Evolutionary conservation across 1,139 yeast genomes (phyloP).

Genomic region (Pichia sp.): DNA sequence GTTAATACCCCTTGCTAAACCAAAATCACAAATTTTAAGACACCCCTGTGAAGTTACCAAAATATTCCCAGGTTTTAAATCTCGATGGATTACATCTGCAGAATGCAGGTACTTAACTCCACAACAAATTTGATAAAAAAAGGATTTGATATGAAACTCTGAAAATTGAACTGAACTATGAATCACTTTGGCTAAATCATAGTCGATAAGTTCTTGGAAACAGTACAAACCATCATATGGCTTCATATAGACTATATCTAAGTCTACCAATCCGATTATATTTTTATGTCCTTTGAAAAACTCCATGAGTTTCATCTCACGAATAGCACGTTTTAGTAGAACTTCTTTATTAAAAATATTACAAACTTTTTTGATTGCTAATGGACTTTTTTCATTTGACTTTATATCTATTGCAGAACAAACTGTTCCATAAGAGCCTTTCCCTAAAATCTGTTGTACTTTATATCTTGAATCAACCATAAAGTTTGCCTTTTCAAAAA

Average conservation of each 20-base stretch:
- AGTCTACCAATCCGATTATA: slow-evolving; percentile 63
- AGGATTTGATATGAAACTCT: slow-evolving; percentile 74
- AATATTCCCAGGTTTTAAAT: slow-evolving; percentile 87
- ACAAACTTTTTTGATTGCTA: slow-evolving; percentile 76
- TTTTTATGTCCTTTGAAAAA: slow-evolving; percentile 79
- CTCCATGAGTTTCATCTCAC: slow-evolving; percentile 72
- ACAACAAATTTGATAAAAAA: slow-evolving; percentile 77
- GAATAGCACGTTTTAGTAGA: slow-evolving; percentile 62
- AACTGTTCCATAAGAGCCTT: slow-evolving; percentile 87
- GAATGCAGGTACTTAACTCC: slow-evolving; percentile 93
- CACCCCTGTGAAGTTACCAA: slow-evolving; percentile 94
- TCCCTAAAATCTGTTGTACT: slow-evolving; percentile 60
- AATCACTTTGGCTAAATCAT: slow-evolving; percentile 71
- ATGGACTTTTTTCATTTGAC: slow-evolving; percentile 26
- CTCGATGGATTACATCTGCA: slow-evolving; percentile 92
- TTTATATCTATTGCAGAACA: slow-evolving; percentile 67
- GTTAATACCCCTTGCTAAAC: slow-evolving; percentile 74
- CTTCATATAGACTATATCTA: slow-evolving; percentile 55
- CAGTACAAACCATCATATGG: slow-evolving; percentile 86
- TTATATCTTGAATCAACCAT: slow-evolving; percentile 60
- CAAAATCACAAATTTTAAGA: slow-evolving; percentile 92
- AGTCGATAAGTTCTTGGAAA: slow-evolving; percentile 73
- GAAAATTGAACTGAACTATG: slow-evolving; percentile 71
- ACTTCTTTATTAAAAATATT: slow-evolving; percentile 59
- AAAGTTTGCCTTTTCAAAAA: slow-evolving; percentile 26